Base-by-base conservation (phyloP, 345 rosid genomes). In the Raphanus raphanistrum region DNA sequence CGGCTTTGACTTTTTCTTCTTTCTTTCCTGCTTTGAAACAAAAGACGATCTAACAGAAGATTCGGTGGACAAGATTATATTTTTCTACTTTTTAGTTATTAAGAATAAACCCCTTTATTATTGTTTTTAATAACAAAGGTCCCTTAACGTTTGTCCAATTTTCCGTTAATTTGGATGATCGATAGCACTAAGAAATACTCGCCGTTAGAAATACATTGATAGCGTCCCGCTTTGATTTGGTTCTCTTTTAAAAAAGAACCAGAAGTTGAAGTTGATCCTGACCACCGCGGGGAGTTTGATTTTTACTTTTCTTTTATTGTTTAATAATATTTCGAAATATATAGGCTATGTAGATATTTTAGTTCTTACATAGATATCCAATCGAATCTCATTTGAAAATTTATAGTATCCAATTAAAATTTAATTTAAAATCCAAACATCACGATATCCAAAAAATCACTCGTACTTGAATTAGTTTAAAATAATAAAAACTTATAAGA, bases 21-120 rank as follows among this genome's bases (percentile, higher is more conserved):
- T 61, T 60, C 41, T 61, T 61, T 60, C 64, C 21, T 29, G 26
- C 43, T 63, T 63, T 63, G 68, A 64, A 64, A 64, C 68, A 36
- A 64, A 64, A 21, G 52, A 64, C 52, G 12, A 64, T 64, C 68
- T 64, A 64, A 15, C 28, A 17, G 68, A 10, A 36, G 68, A 64
- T 64, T 36, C 50, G 29, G 50, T 64, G 68, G 35, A 17, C 1
- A 9, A 63, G 68, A 64, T 16, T 63, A 32, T 33, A 50, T 50
- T 50, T 50, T 50, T 50, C 0, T 50, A 50, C 21, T n/a, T 50
- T n/a, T 50, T n/a, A 2, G 1, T 15, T 50, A 50, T 45, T 45
- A 13, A 45, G 54, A 45, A 45, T 12, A 45, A 1, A 1, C 54
- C 54, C 16, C 54, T 45, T 13, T 45, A 4, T 45, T 41, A 41